Evolutionary conservation across 306 rosid genomes (phyloP).

Genomic region (Hippophae tibetana): DNA sequence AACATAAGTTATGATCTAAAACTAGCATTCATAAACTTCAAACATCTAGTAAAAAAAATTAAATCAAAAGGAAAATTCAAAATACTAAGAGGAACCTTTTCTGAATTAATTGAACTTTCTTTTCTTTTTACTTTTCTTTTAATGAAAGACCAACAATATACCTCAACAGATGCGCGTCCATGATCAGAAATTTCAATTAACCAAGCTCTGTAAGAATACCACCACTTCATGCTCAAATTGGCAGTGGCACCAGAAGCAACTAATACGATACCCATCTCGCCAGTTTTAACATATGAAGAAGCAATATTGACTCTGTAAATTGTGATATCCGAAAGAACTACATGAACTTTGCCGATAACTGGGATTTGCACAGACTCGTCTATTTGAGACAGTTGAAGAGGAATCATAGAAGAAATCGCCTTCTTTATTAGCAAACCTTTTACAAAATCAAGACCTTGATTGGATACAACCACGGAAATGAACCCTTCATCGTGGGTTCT

Average conservation of each 20-base stretch:
- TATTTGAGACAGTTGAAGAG: slow-evolving; percentile 51
- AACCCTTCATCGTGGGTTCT: slow-evolving; percentile 47
- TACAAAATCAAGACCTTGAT: slow-evolving; percentile 66
- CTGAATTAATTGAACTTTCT: too few species aligned
- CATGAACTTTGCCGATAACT: slow-evolving; percentile 46
- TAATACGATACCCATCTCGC: slow-evolving; percentile 50
- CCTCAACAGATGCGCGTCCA: slow-evolving; percentile 73
- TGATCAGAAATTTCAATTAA: slow-evolving; percentile 53
- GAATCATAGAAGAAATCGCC: slow-evolving; percentile 48
- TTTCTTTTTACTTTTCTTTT: neutral
- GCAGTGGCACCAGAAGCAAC: slow-evolving; percentile 64
- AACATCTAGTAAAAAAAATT: too few species aligned
- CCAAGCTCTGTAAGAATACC: slow-evolving; percentile 49
- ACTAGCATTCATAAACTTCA: too few species aligned
- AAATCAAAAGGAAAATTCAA: too few species aligned
- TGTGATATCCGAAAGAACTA: slow-evolving; percentile 53
- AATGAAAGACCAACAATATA: slow-evolving; percentile 17
- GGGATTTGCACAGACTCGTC: slow-evolving; percentile 42
- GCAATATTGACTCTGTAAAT: slow-evolving; percentile 35
- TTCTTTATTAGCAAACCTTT: slow-evolving; percentile 53
- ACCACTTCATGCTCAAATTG: slow-evolving; percentile 60
- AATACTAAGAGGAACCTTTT: too few species aligned
- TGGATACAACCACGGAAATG: slow-evolving; percentile 46
- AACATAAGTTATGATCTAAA: too few species aligned
- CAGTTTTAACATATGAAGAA: slow-evolving; percentile 48